Evolutionary conservation across 805 yeast genomes (phyloP).

Genomic region (Ogataea thermomethanolica): DNA sequence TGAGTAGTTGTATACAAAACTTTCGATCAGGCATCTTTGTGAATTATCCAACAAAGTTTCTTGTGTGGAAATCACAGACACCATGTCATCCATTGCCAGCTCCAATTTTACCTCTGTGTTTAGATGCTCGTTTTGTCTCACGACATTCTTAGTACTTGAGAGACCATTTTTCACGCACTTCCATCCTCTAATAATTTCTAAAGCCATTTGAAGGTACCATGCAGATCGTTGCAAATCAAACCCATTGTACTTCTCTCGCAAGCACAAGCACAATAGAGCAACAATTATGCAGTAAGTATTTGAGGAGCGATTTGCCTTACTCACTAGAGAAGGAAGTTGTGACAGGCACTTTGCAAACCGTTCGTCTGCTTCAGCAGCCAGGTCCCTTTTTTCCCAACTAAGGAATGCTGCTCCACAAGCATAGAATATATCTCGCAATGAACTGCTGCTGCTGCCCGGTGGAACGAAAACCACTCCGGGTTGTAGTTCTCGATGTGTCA

Average conservation of each 20-base stretch:
- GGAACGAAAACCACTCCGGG: constrained; percentile 41
- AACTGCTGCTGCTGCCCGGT: constrained; percentile 25
- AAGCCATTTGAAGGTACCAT: constrained; percentile 33
- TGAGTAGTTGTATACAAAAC: constrained; percentile 42
- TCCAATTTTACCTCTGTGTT: not conserved
- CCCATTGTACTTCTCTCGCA: constrained; percentile 35
- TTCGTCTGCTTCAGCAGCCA: constrained; percentile 22
- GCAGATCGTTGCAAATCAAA: constrained; percentile 29
- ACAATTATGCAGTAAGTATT: constrained; percentile 39
- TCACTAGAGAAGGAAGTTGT: constrained; percentile 22
- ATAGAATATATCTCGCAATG: constrained; percentile 31
- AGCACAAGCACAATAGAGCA: constrained; percentile 38
- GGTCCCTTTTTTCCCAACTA: constrained; percentile 31
- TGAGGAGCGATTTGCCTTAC: constrained; percentile 20
- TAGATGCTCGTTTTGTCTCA: not conserved
- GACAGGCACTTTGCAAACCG: constrained; percentile 22
- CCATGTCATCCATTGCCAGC: constrained; percentile 6
- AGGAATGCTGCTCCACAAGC: constrained; percentile 40
- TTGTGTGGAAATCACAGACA: not conserved
- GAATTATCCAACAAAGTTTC: constrained; percentile 8
- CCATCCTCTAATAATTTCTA: constrained; percentile 32
- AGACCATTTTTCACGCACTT: not conserved
- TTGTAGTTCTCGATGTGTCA: constrained; percentile 38
- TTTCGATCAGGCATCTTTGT: constrained; percentile 39
- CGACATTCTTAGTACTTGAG: too few relatives aligned